Conservation (phyloP, 2,329 filamentous ascomycete genomes). For the Ceratocystis variospora region DNA sequence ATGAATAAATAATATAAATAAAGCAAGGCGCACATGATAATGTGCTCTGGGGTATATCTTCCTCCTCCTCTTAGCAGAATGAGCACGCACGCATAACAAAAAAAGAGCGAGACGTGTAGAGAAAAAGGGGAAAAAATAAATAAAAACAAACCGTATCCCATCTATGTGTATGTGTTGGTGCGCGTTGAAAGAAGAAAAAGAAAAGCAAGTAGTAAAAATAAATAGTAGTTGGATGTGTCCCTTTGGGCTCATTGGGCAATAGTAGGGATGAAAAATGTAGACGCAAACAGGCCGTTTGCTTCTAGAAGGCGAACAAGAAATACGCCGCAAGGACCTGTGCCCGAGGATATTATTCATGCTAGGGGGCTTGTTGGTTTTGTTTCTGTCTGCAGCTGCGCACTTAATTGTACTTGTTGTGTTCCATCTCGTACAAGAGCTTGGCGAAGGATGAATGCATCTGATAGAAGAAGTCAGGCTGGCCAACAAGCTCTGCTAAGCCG, state of each 20-base stretch:
- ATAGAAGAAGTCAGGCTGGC: conserved; percentile 54
- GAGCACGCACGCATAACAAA: not conserved
- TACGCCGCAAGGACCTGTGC: too few relatives aligned
- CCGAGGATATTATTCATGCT: too few relatives aligned
- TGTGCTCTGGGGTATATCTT: conserved; percentile 19
- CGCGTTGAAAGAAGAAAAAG: not conserved
- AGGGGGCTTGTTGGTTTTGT: too few relatives aligned
- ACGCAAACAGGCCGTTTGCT: not conserved
- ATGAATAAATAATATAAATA: not conserved
- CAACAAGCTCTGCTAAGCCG: conserved; percentile 51
- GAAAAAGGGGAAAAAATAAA: not conserved
- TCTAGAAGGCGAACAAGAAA: too few relatives aligned
- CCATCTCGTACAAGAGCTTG: conserved; percentile 45
- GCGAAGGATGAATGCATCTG: conserved; percentile 53
- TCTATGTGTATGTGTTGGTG: not conserved
- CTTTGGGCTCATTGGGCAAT: too few relatives aligned
- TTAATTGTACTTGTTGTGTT: conserved; percentile 21
- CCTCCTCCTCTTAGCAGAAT: conserved; percentile 10
- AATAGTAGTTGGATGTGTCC: too few relatives aligned
- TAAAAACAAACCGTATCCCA: not conserved
- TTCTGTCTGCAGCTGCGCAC: too few relatives aligned
- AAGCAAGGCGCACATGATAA: conserved; percentile 13
- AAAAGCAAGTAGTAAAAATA: not conserved
- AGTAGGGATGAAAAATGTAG: not conserved
- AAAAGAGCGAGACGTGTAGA: not conserved